Base-by-base conservation (phyloP, 2,329 filamentous ascomycete genomes). In the Huntiella moniliformis region DNA sequence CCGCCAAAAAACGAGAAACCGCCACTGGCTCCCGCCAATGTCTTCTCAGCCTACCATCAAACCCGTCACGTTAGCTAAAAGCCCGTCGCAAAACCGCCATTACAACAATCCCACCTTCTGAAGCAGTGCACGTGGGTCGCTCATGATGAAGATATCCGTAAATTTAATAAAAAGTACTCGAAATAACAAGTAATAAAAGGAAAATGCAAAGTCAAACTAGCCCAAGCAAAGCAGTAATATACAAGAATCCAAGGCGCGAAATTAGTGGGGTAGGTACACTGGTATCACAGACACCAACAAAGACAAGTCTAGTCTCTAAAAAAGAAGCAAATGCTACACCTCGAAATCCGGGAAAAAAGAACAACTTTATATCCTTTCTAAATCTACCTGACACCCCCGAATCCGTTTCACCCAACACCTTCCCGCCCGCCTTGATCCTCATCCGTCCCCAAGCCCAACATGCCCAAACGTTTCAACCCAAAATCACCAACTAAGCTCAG, bases 1-100 rank as follows among this genome's bases (percentile, higher is more conserved):
- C 83, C 83, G 38, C 86, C 83, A 56, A 98, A 95, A 63, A 94
- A 77, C 60, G 78, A 83, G 65, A 94, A 95, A 55, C 87, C 87
- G 22, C 81, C 69, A 15, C 74, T 68, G 36, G 88, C 87, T 54
- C 79, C 69, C 55, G 77, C 65, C 18, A 82, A 73, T 44, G 77
- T 71, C 67, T 91, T 93, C 58, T 95, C 84, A 66, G 91, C 91
- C 87, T 95, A 60, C 53, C 47, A 12, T 11, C 12, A 11, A 15
- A 38, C 13, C 16, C 4, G n/a, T 18, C n/a, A n/a, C n/a, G 22
- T 28, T 28, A 28, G 22, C 22, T 8, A 28, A 28, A 28, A 28
- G 4, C 22, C 10, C 40, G n/a, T 15, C 40, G 28, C 40, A 18
- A 28, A 31, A 4, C 17, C 40, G 12, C 11, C 4, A 16, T 11